Percentiles rank a stretch among this genome's conserved stretches.
Evolutionary conservation across 176 grass and related monocot genomes (phyloP).

Genomic region (Thalia dealbata): DNA sequence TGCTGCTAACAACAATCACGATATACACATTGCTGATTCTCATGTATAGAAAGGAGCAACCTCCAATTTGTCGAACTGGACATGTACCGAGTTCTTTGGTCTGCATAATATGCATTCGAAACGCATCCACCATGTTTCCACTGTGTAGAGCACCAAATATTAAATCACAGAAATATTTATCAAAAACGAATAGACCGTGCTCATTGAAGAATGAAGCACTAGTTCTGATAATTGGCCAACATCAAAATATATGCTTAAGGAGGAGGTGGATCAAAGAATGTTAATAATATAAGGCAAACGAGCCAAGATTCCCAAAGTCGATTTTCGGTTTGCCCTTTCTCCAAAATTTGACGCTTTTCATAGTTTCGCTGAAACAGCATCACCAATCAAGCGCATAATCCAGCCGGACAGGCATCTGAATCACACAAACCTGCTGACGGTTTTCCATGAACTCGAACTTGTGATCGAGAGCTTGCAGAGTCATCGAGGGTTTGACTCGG

Average conservation of each 20-base stretch:
- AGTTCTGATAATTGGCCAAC: not conserved
- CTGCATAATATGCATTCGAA: slow-evolving; percentile 4
- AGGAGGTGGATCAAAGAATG: not conserved
- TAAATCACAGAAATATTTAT: not conserved
- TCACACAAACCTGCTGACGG: not conserved
- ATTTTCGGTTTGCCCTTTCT: not conserved
- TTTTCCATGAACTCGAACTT: not conserved
- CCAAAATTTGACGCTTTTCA: not conserved
- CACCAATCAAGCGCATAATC: not conserved
- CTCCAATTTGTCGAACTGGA: slow-evolving; percentile 10
- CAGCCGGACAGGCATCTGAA: not conserved
- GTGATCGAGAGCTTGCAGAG: too few species aligned
- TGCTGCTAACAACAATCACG: slow-evolving; percentile 9
- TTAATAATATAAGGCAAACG: not conserved
- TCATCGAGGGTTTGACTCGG: too few species aligned
- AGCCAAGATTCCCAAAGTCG: not conserved
- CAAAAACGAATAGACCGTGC: not conserved
- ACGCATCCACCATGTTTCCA: slow-evolving; percentile 8
- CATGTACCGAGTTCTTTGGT: slow-evolving; percentile 12
- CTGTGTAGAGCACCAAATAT: not conserved
- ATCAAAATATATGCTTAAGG: not conserved
- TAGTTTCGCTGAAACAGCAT: not conserved
- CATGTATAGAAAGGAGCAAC: slow-evolving; percentile 7
- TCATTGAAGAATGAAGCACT: not conserved
- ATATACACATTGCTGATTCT: slow-evolving; percentile 13